Evolutionary conservation across 306 rosid genomes (phyloP).

Genomic region (Alnus glutinosa): DNA sequence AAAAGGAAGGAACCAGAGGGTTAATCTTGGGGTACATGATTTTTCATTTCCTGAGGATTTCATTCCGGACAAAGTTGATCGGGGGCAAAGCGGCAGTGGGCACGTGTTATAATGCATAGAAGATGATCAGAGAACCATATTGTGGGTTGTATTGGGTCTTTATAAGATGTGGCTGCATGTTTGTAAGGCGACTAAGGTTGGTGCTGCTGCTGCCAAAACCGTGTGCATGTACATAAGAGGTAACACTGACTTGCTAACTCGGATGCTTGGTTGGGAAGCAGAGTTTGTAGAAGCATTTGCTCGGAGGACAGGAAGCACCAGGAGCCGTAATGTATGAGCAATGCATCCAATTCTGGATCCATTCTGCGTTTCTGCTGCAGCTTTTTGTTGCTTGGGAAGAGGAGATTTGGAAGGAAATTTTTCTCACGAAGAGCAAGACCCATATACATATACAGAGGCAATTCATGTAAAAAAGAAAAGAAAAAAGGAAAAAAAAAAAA

Average conservation of each 20-base stretch:
- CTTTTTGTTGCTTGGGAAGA: conserved; percentile 51
- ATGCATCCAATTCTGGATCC: conserved; percentile 62
- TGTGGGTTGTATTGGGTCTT: conserved; percentile 33
- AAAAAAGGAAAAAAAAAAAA: conserved; percentile 27
- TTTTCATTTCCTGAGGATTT: conserved; percentile 20
- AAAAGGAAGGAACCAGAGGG: conserved; percentile 87
- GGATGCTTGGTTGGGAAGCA: conserved; percentile 63
- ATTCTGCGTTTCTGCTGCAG: conserved; percentile 52
- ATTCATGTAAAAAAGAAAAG: conserved; percentile 53
- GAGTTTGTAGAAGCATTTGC: conserved; percentile 54
- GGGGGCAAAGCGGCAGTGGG: conserved; percentile 26
- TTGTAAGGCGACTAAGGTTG: conserved; percentile 30
- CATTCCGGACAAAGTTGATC: conserved; percentile 31
- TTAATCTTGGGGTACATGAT: conserved; percentile 38
- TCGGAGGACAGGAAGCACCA: conserved; percentile 43
- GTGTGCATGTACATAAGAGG: conserved; percentile 78
- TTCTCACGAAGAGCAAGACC: conserved; percentile 52
- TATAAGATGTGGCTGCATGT: conserved; percentile 21
- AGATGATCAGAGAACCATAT: conserved; percentile 31
- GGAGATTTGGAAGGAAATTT: conserved; percentile 43
- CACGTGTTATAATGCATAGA: conserved; percentile 17
- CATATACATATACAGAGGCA: conserved; percentile 65
- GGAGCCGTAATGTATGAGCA: conserved; percentile 37
- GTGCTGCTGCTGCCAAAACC: conserved; percentile 49
- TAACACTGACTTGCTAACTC: conserved; percentile 85